Conservation (phyloP, 1,284 basidiomycete species). For the Amylostereum chailletii region DNA sequence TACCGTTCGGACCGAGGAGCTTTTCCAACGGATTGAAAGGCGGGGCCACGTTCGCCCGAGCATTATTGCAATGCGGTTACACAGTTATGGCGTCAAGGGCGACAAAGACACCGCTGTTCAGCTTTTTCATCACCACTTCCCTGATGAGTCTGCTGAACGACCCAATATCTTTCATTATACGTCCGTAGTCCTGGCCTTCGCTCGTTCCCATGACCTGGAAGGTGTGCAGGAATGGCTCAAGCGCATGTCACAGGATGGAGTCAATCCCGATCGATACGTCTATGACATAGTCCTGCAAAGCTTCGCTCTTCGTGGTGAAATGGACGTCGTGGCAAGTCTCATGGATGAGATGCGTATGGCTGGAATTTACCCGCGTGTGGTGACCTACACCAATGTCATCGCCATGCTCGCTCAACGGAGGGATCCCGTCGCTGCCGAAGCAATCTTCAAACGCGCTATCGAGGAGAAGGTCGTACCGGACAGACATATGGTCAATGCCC, state of each 20-base stretch:
- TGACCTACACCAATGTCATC: conserved; percentile 68
- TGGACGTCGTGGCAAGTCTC: conserved; percentile 44
- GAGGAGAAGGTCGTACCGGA: conserved; percentile 57
- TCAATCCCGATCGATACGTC: conserved; percentile 43
- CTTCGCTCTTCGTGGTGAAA: conserved; percentile 50
- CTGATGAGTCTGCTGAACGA: conserved; percentile 16
- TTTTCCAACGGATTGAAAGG: conserved; percentile 30
- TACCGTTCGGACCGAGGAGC: conserved; percentile 29
- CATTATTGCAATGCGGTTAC: conserved; percentile 40
- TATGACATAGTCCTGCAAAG: conserved; percentile 57
- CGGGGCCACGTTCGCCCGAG: conserved; percentile 18
- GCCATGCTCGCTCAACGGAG: conserved; percentile 55
- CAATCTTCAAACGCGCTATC: conserved; percentile 58
- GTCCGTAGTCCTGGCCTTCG: conserved; percentile 48
- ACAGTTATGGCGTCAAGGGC: conserved; percentile 42
- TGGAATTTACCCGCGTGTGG: conserved; percentile 38
- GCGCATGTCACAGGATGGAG: conserved; percentile 39
- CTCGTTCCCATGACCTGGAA: conserved; percentile 38
- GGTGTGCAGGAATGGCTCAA: conserved; percentile 51
- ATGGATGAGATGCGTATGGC: conserved; percentile 56
- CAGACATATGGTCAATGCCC: conserved; percentile 52
- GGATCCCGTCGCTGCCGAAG: conserved; percentile 64
- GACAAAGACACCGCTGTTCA: conserved; percentile 31
- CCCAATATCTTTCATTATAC: conserved; percentile 46
- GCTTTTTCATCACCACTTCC: conserved; percentile 50